Conservation (phyloP, 441 rosid genomes). For the Gossypium armourianum region DNA sequence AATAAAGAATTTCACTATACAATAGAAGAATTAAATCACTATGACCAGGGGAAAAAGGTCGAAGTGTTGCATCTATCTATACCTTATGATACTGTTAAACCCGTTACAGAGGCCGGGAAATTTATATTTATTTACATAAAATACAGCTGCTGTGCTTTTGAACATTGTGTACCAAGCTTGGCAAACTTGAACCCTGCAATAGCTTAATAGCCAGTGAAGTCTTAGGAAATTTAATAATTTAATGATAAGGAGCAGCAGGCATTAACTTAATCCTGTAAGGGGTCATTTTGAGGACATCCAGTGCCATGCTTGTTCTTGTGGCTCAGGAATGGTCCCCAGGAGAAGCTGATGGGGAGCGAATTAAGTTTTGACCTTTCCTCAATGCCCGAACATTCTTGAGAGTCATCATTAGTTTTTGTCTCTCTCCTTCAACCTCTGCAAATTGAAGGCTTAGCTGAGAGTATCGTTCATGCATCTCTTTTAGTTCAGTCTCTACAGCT, state of each 20-base stretch:
- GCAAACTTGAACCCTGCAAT: conserved; percentile 6
- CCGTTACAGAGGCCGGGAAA: conserved; percentile 18
- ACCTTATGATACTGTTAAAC: conserved; percentile 22
- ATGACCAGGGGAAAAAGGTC: conserved; percentile 13
- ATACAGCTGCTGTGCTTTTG: conserved; percentile 24
- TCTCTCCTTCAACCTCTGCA: conserved; percentile 77
- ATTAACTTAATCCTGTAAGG: background rate
- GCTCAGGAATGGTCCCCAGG: conserved; percentile 37
- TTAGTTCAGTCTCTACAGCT: conserved; percentile 52
- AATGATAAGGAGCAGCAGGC: background rate
- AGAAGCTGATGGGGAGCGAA: conserved; percentile 43
- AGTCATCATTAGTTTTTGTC: conserved; percentile 73
- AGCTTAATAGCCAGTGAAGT: conserved; percentile 1
- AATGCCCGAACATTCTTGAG: conserved; percentile 73
- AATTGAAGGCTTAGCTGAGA: conserved; percentile 70
- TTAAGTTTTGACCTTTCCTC: conserved; percentile 40
- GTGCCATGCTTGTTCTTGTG: background rate
- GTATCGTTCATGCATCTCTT: conserved; percentile 70
- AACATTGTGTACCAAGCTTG: conserved; percentile 14
- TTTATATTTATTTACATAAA: conserved; percentile 39
- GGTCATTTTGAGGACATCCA: background rate
- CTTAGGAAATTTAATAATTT: conserved; percentile 8
- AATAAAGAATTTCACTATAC: conserved; percentile 44
- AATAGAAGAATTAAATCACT: conserved; percentile 21
- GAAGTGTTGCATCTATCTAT: conserved; percentile 25